These are phyloP conservation scores for Candida tunisiensis DNA, from an alignment of 1,139 yeast species.

Conservation along the genomic window DNA sequence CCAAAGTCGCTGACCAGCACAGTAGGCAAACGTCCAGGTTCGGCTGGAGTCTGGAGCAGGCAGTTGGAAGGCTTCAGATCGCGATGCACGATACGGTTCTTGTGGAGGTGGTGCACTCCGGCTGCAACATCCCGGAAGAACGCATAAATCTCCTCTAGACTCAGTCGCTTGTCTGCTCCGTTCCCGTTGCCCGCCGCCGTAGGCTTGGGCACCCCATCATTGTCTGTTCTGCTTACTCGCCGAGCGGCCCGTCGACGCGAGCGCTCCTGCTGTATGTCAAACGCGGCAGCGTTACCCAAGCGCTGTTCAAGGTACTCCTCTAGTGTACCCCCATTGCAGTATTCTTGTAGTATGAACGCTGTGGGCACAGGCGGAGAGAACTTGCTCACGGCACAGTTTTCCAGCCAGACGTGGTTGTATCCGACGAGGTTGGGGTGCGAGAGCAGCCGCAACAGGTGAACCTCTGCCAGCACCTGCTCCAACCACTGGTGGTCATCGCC, in stretches of 20 bases:
- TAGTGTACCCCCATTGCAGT: conserved; percentile 75
- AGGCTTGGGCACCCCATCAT: conserved; percentile 3
- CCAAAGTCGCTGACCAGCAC: conserved; percentile 81
- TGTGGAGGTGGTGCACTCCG: conserved; percentile 61
- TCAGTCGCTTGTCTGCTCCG: conserved; percentile 15
- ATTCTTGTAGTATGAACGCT: conserved; percentile 70
- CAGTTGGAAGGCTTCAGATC: conserved; percentile 86
- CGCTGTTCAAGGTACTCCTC: conserved; percentile 60
- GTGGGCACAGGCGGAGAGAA: conserved; percentile 57
- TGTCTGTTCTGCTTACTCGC: conserved; percentile 1
- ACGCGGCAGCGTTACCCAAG: no score
- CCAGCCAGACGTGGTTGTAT: conserved; percentile 88
- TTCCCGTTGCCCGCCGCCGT: conserved; percentile 4
- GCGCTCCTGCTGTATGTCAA: conserved; percentile 9
- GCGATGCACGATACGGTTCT: conserved; percentile 61
- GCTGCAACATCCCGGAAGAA: conserved; percentile 49
- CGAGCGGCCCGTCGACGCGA: not conserved
- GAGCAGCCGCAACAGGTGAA: conserved; percentile 38
- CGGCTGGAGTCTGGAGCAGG: conserved; percentile 27
- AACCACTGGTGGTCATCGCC: conserved; percentile 59
- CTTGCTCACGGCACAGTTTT: conserved; percentile 43
- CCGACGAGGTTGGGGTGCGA: conserved; percentile 51
- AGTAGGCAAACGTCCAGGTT: conserved; percentile 31
- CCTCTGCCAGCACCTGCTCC: conserved; percentile 60
- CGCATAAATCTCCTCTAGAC: conserved; percentile 37